These are phyloP conservation scores for Cadophora sp. DNA, from an alignment of 2,329 filamentous ascomycete species.

Conservation along the genomic window DNA sequence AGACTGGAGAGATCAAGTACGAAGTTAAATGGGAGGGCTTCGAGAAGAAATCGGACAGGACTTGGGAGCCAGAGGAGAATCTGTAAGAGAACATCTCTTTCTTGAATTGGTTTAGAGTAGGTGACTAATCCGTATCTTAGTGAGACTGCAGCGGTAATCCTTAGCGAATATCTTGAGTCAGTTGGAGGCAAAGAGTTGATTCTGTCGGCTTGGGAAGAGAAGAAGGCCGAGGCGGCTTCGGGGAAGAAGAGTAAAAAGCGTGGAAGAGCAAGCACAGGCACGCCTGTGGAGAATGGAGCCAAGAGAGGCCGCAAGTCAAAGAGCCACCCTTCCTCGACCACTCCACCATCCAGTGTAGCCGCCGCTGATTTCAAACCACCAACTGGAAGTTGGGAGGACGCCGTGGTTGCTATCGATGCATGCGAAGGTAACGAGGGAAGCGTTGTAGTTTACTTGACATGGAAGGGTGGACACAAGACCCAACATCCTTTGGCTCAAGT, in stretches of 20 bases:
- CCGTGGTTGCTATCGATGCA: slow-evolving; percentile 73
- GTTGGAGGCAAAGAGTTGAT: slow-evolving; percentile 69
- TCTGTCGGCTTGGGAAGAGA: slow-evolving; percentile 51
- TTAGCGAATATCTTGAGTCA: slow-evolving; percentile 67
- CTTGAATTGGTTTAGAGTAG: slow-evolving; percentile 10
- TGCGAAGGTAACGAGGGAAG: slow-evolving; percentile 70
- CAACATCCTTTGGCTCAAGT: slow-evolving; percentile 73
- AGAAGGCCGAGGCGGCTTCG: slow-evolving; percentile 47
- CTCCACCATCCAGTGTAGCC: slow-evolving; percentile 54
- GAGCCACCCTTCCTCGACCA: slow-evolving; percentile 54
- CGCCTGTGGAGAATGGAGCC: slow-evolving; percentile 36
- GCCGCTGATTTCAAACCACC: slow-evolving; percentile 67
- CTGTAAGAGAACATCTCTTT: slow-evolving; percentile 52
- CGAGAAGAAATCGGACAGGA: slow-evolving; percentile 71
- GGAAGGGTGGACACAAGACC: slow-evolving; percentile 77
- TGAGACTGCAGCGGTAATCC: slow-evolving; percentile 63
- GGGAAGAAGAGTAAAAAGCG: slow-evolving; percentile 65
- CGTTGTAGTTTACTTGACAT: slow-evolving; percentile 73
- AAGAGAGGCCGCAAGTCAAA: slow-evolving; percentile 40
- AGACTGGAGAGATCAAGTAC: slow-evolving; percentile 59
- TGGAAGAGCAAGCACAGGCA: slow-evolving; percentile 52
- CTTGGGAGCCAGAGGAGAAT: slow-evolving; percentile 82
- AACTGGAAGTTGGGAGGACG: slow-evolving; percentile 77
- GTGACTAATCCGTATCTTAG: slow-evolving; percentile 44
- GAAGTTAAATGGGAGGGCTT: slow-evolving; percentile 86